Percentiles rank a stretch among this genome's conserved stretches.
Conservation (phyloP, 75 land plant genomes). For the Pinus tabuliformis region DNA sequence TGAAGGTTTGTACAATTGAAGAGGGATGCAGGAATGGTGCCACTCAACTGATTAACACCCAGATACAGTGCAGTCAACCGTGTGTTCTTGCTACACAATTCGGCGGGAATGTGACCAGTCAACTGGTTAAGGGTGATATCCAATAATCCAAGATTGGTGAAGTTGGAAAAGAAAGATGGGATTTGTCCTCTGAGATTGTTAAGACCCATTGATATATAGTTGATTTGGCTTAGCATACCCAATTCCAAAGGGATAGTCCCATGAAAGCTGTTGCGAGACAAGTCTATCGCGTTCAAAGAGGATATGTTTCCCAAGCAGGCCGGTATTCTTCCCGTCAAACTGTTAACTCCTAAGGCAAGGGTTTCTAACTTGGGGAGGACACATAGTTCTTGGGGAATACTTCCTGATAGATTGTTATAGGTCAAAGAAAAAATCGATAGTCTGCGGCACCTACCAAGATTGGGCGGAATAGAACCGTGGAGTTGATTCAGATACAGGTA, state of each 20-base stretch:
- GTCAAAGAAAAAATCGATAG: too few species aligned
- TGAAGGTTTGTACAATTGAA: neutral
- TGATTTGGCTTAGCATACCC: neutral
- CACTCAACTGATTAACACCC: too few species aligned
- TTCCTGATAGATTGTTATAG: too few species aligned
- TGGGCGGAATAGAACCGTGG: too few species aligned
- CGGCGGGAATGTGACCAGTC: neutral
- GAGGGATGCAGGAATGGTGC: too few species aligned
- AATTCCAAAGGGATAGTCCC: neutral
- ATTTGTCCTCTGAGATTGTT: neutral
- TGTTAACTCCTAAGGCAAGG: too few species aligned
- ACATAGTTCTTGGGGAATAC: too few species aligned
- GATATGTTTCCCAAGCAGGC: neutral
- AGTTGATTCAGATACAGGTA: too few species aligned
- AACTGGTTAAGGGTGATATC: neutral
- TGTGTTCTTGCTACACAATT: neutral
- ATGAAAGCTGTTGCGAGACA: neutral
- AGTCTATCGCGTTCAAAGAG: neutral
- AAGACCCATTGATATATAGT: neutral
- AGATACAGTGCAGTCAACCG: neutral
- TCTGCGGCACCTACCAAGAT: too few species aligned
- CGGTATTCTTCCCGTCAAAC: too few species aligned
- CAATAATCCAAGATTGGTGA: neutral
- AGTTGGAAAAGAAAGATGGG: neutral
- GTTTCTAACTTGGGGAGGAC: too few species aligned